Base-by-base conservation (phyloP, 345 rosid species). In the Salix suchowensis region DNA sequence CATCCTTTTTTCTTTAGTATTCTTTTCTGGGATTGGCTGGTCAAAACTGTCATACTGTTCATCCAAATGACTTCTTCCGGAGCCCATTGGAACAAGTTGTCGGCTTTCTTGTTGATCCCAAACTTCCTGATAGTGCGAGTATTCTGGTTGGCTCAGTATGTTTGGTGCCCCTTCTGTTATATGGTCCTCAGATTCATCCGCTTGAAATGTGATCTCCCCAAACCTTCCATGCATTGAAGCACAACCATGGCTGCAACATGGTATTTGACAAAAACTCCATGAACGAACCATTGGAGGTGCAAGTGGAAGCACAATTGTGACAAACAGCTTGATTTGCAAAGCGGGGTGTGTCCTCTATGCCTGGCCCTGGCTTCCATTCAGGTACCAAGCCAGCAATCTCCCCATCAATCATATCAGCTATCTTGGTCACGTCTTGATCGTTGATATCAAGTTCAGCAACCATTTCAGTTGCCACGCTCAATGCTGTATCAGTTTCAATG, bases 401-500 rank as follows among this genome's bases (percentile, higher is more conserved):
- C 50, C 90, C 94, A 67, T 96, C 96, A 7, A 96, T 96, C 90
- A 90, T 93, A 36, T 89, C 91, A 2, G 99, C 92, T 77, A 96
- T 96, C 70, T 87, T 91, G 9, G 89, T 89, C 78, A 86, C 97
- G 28, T 93, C 97, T 65, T 87, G 92, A 77, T 89, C 93, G 5
- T 86, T 90, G 66, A 96, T 89, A 81, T 96, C 99, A 71, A 96
- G 86, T 70, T 96, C 99, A 2, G 91, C 90, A 37, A 93, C 94
- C 99, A 96, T 96, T 84, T 96, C 99, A n/a, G 88, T 86, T 32
- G 99, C 96, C 48, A 96, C 99, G 40, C 91, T 92, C 40, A 90
- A 79, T 23, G 99, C 98, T 40, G 96, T 91, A 71, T 96, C 98
- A 0, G 66, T 89, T 66, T 89, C 91, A 48, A 86, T 68, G 64